Evolutionary conservation across 169 alveolate genomes (phyloP), one percentile per base, ranked within the genome.

Genomic region (Plasmodium vivax): DNA sequence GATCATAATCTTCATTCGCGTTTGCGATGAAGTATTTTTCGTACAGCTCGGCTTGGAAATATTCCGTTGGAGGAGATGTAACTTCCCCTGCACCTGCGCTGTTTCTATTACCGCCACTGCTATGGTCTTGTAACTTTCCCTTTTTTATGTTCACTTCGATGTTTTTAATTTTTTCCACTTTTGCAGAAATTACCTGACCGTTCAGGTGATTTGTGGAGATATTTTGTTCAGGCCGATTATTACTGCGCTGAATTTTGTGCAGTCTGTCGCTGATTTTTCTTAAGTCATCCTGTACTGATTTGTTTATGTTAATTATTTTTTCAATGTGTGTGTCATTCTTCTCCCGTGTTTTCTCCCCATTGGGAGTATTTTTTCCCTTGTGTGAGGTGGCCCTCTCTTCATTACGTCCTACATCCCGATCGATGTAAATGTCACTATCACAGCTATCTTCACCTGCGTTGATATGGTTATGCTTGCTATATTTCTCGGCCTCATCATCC

Each of bases 1-100:
- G 95, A 30, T 92, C 92, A 54, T 92, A 92, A 82, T 92, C 95
- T 92, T 92, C 95, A 58, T 92, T 83, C 32, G 92, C 95, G 56
- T 92, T 54, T 71, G 62, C n/a, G 8, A 92, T 92, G 58, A 92
- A 92, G 54, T 92, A 92, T 92, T 92, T 92, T 16, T 92, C 92
- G 62, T 92, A 92, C 68, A 92, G 84, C 8, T 47, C 92, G 41
- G 75, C 23, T 71, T 82, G 54, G 74, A 72, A 47, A 54, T 80
- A 30, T 30, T 79, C 83, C 62, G 56, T 23, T 2, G 54, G 5
- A n/a, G 23, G 38, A 43, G 23, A 51, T 19, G 83, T 74, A 0
- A 34, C 4, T 27, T 54, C 43, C 10, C 45, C 82, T 16, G 14
- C 38, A 87, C 32, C 62, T 38, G 72, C 16, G 81, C 34, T 75